Evolutionary conservation across 352 stramenopile genomes (phyloP).

Genomic region (Blastocystis sp.): DNA sequence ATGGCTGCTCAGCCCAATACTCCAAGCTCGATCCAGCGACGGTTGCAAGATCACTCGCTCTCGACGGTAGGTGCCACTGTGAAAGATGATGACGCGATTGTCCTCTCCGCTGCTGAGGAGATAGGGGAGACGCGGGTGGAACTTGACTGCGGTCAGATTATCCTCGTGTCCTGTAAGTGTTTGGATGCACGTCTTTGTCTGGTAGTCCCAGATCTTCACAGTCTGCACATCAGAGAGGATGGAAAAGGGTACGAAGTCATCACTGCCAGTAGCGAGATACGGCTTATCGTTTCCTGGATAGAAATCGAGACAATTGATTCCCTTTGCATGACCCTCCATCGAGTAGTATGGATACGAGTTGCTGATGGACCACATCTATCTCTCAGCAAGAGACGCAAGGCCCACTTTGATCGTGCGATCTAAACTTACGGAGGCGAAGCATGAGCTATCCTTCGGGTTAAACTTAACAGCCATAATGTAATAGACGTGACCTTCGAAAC

Average conservation of each 20-base stretch:
- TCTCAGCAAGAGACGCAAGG: background rate
- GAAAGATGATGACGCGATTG: conserved; percentile 62
- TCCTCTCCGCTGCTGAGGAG: conserved; percentile 94
- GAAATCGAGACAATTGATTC: conserved; percentile 97
- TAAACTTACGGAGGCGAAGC: conserved; percentile 90
- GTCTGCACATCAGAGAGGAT: conserved; percentile 65
- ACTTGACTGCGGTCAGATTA: conserved; percentile 93
- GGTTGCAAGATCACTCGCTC: conserved; percentile 35
- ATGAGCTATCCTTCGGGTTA: conserved; percentile 97
- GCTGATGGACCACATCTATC: conserved; percentile 74
- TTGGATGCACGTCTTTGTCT: conserved; percentile 96
- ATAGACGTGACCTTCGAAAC: conserved; percentile 75
- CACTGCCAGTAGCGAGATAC: conserved; percentile 90
- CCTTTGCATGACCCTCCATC: conserved; percentile 81
- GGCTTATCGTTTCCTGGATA: conserved; percentile 95
- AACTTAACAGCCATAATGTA: conserved; percentile 98
- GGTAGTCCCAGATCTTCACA: conserved; percentile 99
- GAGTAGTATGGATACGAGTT: conserved; percentile 85
- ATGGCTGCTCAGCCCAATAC: background rate
- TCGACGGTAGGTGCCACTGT: conserved; percentile 32
- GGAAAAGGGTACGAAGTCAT: conserved; percentile 68
- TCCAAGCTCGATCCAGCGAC: conserved; percentile 1
- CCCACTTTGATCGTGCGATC: conserved; percentile 88
- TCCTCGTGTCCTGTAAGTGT: conserved; percentile 95
- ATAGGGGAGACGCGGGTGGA: conserved; percentile 93